Conservation (phyloP, 2,329 filamentous ascomycete species). For the Cladosporium sp. region DNA sequence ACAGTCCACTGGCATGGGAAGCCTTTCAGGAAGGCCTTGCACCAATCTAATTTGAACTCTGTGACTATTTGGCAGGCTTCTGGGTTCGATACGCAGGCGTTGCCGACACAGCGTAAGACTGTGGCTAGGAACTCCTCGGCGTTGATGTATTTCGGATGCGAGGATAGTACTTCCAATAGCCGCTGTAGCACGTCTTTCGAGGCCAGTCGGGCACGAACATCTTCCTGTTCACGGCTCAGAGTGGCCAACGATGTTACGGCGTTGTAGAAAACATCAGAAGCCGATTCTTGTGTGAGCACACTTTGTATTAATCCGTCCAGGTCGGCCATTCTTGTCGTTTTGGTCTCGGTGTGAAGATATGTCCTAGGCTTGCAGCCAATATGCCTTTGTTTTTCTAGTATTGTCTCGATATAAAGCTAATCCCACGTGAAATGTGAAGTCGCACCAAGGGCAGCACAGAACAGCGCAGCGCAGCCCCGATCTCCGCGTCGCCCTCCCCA, state of each 20-base stretch:
- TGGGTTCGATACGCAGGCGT: conserved; percentile 18
- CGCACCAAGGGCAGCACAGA: not conserved
- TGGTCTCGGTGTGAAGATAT: not conserved
- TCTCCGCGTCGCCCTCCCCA: not conserved
- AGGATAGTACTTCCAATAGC: not conserved
- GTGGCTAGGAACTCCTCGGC: not conserved
- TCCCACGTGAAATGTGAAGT: not conserved
- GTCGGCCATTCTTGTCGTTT: not conserved
- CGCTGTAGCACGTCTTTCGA: not conserved
- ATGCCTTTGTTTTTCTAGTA: not conserved
- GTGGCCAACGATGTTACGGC: not conserved
- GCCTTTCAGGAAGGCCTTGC: not conserved
- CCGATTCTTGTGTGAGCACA: not conserved
- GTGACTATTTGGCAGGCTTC: conserved; percentile 5
- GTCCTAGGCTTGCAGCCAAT: too few relatives aligned
- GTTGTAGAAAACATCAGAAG: not conserved
- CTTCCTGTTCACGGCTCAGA: conserved; percentile 1
- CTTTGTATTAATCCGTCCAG: not conserved
- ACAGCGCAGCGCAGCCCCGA: not conserved
- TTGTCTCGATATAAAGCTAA: not conserved
- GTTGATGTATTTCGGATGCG: not conserved
- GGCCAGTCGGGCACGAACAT: not conserved
- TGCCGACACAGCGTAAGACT: conserved; percentile 30
- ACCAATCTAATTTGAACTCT: not conserved
- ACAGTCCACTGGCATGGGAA: not conserved